phyloP scores from a whole-genome alignment of 352 stramenopile genomes.

The Stramenopiles sp. region DNA sequence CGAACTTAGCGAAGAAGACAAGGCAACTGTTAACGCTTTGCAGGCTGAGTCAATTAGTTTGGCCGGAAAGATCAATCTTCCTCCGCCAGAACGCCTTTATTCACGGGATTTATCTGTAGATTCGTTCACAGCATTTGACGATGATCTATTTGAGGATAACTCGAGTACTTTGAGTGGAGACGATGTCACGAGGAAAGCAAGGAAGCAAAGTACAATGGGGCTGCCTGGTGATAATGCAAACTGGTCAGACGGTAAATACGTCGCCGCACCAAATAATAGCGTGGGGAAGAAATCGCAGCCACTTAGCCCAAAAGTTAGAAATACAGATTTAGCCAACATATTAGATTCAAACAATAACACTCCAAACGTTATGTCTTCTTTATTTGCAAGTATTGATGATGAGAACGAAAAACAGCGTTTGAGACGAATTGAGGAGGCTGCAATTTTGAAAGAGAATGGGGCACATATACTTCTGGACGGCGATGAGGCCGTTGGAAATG shows the following conservation, averaged over 20 bases:
- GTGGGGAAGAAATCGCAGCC: neutral
- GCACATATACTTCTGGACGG: no score
- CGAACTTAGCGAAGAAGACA: no score
- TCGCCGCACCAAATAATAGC: neutral
- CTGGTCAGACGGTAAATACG: neutral
- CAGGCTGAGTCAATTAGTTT: neutral
- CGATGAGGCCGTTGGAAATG: neutral
- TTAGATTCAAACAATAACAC: neutral
- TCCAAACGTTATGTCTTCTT: neutral
- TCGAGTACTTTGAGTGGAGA: neutral
- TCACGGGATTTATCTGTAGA: no score
- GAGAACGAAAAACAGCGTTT: neutral
- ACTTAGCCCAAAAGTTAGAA: neutral
- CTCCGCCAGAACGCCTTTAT: neutral
- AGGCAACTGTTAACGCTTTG: no score
- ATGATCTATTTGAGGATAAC: no score
- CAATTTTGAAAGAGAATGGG: neutral
- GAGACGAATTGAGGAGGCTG: neutral
- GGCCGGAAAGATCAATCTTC: neutral
- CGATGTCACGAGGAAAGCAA: neutral
- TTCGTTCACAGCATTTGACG: neutral
- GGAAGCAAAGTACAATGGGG: neutral
- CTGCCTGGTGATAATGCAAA: neutral
- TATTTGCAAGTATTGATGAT: slow-evolving; percentile 12
- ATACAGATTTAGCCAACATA: neutral